phyloP scores from a whole-genome alignment of 345 rosid genomes.

The Pelargonium nanum region DNA sequence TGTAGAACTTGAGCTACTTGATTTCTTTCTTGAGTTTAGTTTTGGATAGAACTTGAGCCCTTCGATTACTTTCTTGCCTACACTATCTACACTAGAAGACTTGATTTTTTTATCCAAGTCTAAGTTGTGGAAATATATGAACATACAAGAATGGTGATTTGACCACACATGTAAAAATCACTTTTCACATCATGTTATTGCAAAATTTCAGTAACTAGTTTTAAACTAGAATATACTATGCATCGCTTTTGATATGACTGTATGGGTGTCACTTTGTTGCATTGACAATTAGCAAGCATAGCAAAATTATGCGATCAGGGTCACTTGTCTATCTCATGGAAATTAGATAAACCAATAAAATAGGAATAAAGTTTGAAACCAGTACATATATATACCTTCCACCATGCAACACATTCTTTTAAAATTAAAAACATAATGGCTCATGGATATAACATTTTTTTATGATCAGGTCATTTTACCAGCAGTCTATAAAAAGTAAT shows the following conservation, averaged over 20 bases:
- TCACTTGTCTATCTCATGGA: not conserved
- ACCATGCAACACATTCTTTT: no score
- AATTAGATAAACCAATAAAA: no score
- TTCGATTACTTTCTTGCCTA: not conserved
- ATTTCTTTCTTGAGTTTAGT: no score
- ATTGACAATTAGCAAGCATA: not conserved
- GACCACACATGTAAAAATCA: not conserved
- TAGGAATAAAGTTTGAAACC: no score
- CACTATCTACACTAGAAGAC: not conserved
- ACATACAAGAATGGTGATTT: not conserved
- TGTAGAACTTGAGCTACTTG: no score
- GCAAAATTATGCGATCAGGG: not conserved
- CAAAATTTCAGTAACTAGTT: no score
- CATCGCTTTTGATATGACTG: not conserved
- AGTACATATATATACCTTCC: no score
- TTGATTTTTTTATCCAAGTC: not conserved
- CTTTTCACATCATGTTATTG: no score
- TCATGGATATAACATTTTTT: no score
- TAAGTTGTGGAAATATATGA: not conserved
- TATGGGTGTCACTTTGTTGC: not conserved
- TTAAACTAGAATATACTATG: not conserved
- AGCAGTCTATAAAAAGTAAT: not conserved
- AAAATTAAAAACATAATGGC: no score
- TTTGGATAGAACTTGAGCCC: not conserved
- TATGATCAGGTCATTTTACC: not conserved